phyloP scores from a whole-genome alignment of 2,329 filamentous ascomycete species.

The Ceratocystiopsis sp. region DNA sequence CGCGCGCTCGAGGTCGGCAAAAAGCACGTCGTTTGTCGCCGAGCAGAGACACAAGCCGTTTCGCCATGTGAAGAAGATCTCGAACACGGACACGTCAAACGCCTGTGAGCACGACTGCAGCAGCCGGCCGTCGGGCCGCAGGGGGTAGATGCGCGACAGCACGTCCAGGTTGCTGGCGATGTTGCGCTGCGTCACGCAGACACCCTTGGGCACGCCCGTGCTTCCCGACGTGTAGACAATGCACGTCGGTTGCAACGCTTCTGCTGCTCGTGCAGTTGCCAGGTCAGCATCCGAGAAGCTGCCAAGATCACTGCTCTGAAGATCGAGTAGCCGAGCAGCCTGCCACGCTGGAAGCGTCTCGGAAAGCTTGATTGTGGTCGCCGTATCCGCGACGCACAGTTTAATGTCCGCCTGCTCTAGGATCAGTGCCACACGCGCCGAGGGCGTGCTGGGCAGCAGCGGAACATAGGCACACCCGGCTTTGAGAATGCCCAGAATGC shows the following conservation, averaged over 20 bases:
- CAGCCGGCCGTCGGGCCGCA: slow-evolving; percentile 34
- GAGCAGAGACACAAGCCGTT: slow-evolving; percentile 65
- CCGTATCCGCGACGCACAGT: slow-evolving; percentile 21
- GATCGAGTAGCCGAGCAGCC: slow-evolving; percentile 14
- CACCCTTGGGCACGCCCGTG: slow-evolving; percentile 65
- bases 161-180: slow-evolving; percentile 58
- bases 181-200: slow-evolving; percentile 60
- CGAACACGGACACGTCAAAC: slow-evolving; percentile 79
- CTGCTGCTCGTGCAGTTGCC: slow-evolving; percentile 12
- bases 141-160: slow-evolving; percentile 50
- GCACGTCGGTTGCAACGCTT: slow-evolving; percentile 46
- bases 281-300: not conserved
- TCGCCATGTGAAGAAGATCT: slow-evolving; percentile 75
- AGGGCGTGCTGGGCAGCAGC: slow-evolving; percentile 54
- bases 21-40: slow-evolving; percentile 55
- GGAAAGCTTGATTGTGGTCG: not conserved
- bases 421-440: slow-evolving; percentile 41
- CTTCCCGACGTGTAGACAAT: slow-evolving; percentile 73
- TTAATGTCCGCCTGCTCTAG: slow-evolving; percentile 39
- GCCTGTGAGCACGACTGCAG: slow-evolving; percentile 72
- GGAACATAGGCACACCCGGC: slow-evolving; percentile 67
- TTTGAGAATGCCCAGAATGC: slow-evolving; percentile 60
- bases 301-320: slow-evolving; percentile 15
- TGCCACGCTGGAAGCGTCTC: not conserved
- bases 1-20: slow-evolving; percentile 50